Conservation (phyloP, 2,329 filamentous ascomycete genomes). For the Aspergillus vadensis region DNA sequence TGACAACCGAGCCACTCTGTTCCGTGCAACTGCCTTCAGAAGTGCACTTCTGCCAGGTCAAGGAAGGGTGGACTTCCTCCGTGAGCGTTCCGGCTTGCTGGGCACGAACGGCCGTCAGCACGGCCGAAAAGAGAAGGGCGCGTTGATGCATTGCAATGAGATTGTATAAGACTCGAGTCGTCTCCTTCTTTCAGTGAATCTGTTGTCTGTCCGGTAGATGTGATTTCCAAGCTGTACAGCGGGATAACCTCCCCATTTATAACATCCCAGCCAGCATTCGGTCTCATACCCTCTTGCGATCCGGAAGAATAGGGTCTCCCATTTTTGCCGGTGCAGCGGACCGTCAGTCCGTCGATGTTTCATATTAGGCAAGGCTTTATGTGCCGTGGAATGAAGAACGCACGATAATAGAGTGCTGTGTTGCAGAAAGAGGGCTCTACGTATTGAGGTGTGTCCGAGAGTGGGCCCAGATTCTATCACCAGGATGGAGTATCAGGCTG, state of each 20-base stretch:
- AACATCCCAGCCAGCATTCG: slow-evolving; percentile 14
- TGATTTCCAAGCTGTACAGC: slow-evolving; percentile 17
- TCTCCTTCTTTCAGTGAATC: slow-evolving; percentile 5
- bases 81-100: slow-evolving; percentile 37
- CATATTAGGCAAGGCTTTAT: slow-evolving; percentile 12
- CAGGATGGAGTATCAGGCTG: neutral
- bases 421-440: neutral
- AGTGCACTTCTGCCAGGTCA: slow-evolving; percentile 59
- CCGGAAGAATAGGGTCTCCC: slow-evolving; percentile 12
- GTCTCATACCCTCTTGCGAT: neutral
- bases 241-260: slow-evolving; percentile 21
- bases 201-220: slow-evolving; percentile 32
- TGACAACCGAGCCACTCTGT: slow-evolving; percentile 54
- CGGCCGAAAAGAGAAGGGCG: slow-evolving; percentile 32
- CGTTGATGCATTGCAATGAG: slow-evolving; percentile 32
- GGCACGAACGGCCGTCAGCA: slow-evolving; percentile 28
- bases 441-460: neutral
- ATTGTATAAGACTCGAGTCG: neutral
- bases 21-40: slow-evolving; percentile 54
- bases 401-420: neutral
- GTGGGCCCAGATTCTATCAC: slow-evolving; percentile 3
- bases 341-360: slow-evolving; percentile 22
- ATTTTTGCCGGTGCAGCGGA: slow-evolving; percentile 17
- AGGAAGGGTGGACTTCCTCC: slow-evolving; percentile 50
- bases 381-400: slow-evolving; percentile 7